Evolutionary conservation across 2,329 filamentous ascomycete species (phyloP).

Genomic region (Penicillium freii): DNA sequence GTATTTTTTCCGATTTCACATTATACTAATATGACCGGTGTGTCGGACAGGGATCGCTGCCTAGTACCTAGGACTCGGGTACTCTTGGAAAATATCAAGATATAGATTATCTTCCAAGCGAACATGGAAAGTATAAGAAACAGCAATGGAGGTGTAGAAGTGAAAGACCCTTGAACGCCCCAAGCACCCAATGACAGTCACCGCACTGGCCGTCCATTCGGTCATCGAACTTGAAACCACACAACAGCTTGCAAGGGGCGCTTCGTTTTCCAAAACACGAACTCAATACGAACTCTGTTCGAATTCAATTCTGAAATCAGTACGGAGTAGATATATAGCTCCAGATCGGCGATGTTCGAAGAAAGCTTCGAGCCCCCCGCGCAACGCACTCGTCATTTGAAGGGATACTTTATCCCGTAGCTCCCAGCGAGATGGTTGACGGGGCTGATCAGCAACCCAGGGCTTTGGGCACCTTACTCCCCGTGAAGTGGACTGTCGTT

Average conservation of each 20-base stretch:
- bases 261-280: not conserved
- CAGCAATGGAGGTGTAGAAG: not conserved
- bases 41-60: not conserved
- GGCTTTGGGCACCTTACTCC: constrained; percentile 3
- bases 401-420: not conserved
- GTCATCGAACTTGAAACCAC: not conserved
- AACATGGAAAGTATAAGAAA: not conserved
- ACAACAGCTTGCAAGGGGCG: constrained; percentile 18
- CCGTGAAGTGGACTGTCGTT: not conserved
- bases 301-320: constrained; percentile 6
- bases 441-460: constrained; percentile 8
- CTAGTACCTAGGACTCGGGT: not conserved
- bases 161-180: not conserved
- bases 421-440: constrained; percentile 5
- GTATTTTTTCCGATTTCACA: not conserved
- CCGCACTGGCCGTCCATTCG: not conserved
- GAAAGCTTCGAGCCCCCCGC: not conserved
- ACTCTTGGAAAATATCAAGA: not conserved
- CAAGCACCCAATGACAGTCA: constrained; percentile 6
- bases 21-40: not conserved
- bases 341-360: not conserved
- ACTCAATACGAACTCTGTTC: constrained; percentile 7
- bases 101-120: not conserved
- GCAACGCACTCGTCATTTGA: not conserved
- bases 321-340: too few species aligned